These are phyloP conservation scores for Selaginella tamariscina DNA, from an alignment of 75 land plant species.

Conservation along the genomic window DNA sequence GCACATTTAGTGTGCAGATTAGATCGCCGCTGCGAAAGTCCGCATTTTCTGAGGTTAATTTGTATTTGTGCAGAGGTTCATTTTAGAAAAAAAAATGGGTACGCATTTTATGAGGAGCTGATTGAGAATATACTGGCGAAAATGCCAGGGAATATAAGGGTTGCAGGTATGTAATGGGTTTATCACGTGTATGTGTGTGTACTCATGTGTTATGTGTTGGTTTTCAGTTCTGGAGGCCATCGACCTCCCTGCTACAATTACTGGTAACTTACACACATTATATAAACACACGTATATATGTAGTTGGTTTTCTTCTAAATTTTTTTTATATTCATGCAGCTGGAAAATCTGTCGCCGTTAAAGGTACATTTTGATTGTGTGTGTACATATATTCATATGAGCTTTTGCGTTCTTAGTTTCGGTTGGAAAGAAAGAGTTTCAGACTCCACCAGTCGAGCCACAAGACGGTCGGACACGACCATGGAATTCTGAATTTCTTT, in stretches of 20 bases:
- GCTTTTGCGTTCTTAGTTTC: constrained; percentile 30
- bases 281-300: too few relatives aligned
- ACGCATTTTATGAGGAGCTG: too few relatives aligned
- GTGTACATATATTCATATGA: neutral
- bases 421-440: constrained; percentile 37
- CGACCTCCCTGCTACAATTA: neutral
- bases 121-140: neutral
- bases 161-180: neutral
- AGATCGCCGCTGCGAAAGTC: too few relatives aligned
- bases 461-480: neutral
- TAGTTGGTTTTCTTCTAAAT: neutral
- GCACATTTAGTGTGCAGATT: too few relatives aligned
- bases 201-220: neutral
- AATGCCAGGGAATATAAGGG: neutral
- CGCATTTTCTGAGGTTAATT: too few relatives aligned
- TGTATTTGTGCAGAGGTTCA: too few relatives aligned
- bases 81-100: too few relatives aligned
- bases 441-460: constrained; percentile 22
- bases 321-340: neutral
- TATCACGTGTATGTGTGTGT: neutral
- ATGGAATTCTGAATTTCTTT: neutral
- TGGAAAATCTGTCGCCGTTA: neutral
- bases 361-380: too few relatives aligned
- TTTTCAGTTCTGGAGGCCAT: neutral
- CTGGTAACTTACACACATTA: neutral